Evolutionary conservation across 345 rosid species (phyloP), one percentile per base, ranked within the genome.

Genomic region (Linum usitatissimum): DNA sequence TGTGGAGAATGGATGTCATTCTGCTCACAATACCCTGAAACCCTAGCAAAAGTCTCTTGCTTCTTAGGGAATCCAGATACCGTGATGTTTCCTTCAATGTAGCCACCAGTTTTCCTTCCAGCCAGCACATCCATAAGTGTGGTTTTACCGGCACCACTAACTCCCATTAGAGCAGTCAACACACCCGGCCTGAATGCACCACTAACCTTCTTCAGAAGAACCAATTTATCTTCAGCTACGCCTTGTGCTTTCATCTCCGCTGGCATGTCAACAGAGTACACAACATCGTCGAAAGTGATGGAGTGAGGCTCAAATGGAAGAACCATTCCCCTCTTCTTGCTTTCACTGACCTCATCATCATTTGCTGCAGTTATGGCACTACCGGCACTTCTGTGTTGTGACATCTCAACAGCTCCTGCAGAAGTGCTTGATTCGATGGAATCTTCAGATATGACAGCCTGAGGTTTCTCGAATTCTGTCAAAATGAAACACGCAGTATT

Each of bases 161-260:
- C 59, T 55, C 59, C 59, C 59, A 55, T 55, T 5, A 55, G 59
- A 19, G 59, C 59, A 4, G 59, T 55, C 23, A 55, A 28, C n/a
- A 55, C 59, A 55, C 59, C 59, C 8, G 59, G 59, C 59, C 59
- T 55, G 59, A 55, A 55, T 1, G 59, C 59, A 55, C 59, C 59
- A 19, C 59, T 55, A 20, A 55, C 59, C 6, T 19, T 28, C 23
- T 55, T 55, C 4, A 55, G 59, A 55, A 55, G 59, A 28, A 55
- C 59, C 6, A 55, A 30, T 9, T 55, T 55, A 13, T 55, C 59
- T 5, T 55, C 59, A 6, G 59, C 28, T 5, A 55, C 59, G 18
- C 59, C 59, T 28, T 55, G 59, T 9, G 13, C 18, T 19, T 19
- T 55, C 59, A 55, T 55, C 19, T 55, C 59, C 1, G 14, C 17